Conservation (phyloP, 371 early-diverging fungal genomes). For the Saksenaea vasiformis region DNA sequence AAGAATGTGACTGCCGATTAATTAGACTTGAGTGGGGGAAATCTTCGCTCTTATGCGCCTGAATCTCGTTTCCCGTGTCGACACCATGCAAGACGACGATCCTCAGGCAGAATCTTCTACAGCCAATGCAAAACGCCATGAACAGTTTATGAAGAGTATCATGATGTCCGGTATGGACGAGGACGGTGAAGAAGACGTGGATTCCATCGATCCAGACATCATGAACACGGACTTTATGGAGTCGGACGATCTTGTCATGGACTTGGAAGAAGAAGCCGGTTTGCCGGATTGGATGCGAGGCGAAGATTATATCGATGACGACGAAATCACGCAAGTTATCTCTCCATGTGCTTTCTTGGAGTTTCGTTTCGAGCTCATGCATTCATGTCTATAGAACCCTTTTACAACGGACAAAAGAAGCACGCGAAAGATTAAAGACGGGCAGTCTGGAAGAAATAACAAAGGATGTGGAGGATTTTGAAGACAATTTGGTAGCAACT, state of each 20-base stretch:
- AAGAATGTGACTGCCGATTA: no score
- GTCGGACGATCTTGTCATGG: not conserved
- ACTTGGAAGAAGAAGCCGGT: conserved; percentile 11
- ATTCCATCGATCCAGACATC: conserved; percentile 11
- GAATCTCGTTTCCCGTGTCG: no score
- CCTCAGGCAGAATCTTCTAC: conserved; percentile 30
- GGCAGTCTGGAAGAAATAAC: conserved; percentile 35
- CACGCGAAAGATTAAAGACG: conserved; percentile 22
- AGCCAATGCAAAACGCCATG: conserved; percentile 45
- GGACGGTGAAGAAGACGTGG: conserved; percentile 22
- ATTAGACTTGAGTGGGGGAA: no score
- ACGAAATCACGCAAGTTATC: conserved; percentile 23
- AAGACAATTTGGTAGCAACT: conserved; percentile 35
- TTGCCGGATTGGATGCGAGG: conserved; percentile 13
- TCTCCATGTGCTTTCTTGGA: not conserved
- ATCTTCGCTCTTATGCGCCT: no score
- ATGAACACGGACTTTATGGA: conserved; percentile 1
- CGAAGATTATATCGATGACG: conserved; percentile 16
- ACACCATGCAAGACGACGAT: no score
- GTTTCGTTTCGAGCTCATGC: not conserved
- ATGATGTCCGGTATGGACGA: conserved; percentile 24
- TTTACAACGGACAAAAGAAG: conserved; percentile 16
- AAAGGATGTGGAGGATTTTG: conserved; percentile 41
- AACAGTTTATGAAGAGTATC: conserved; percentile 31
- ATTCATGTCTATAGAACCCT: conserved; percentile 13